Evolutionary conservation across 768 basidiomycete genomes (phyloP).

Genomic region (Mycena floridula): DNA sequence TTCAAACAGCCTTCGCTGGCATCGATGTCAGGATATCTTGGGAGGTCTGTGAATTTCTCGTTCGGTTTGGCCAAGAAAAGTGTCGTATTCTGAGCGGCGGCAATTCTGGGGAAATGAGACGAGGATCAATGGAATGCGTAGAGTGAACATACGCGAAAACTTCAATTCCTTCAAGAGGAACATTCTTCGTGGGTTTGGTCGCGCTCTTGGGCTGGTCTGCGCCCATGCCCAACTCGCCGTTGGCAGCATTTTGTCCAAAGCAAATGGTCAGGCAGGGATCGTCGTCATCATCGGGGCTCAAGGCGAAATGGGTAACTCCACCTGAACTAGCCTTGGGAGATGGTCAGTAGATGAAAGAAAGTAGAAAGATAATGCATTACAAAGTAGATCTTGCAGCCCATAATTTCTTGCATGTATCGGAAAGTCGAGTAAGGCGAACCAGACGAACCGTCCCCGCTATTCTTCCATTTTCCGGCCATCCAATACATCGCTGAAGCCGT

Average conservation of each 20-base stretch:
- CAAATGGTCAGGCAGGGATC: constrained; percentile 75
- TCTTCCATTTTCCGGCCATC: constrained; percentile 94
- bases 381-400: no score
- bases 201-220: constrained; percentile 79
- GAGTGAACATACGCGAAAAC: constrained; percentile 59
- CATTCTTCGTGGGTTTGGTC: constrained; percentile 71
- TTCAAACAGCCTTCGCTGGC: constrained; percentile 62
- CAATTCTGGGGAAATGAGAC: constrained; percentile 46
- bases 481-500: no score
- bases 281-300: constrained; percentile 60
- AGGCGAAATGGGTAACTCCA: constrained; percentile 88
- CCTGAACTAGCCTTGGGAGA: constrained; percentile 64
- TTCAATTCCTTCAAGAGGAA: constrained; percentile 71
- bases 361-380: no score
- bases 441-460: constrained; percentile 90
- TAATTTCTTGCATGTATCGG: constrained; percentile 81
- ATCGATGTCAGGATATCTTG: constrained; percentile 74
- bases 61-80: constrained; percentile 75
- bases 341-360: constrained; percentile 50
- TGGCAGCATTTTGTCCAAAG: constrained; percentile 84
- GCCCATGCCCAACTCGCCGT: constrained; percentile 82
- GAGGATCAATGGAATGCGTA: neutral
- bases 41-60: constrained; percentile 70
- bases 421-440: constrained; percentile 88
- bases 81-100: constrained; percentile 83